Percentiles rank a stretch among this genome's conserved stretches.
Conservation (phyloP, 2,329 filamentous ascomycete species). For the Tolypocladium amazonense region DNA sequence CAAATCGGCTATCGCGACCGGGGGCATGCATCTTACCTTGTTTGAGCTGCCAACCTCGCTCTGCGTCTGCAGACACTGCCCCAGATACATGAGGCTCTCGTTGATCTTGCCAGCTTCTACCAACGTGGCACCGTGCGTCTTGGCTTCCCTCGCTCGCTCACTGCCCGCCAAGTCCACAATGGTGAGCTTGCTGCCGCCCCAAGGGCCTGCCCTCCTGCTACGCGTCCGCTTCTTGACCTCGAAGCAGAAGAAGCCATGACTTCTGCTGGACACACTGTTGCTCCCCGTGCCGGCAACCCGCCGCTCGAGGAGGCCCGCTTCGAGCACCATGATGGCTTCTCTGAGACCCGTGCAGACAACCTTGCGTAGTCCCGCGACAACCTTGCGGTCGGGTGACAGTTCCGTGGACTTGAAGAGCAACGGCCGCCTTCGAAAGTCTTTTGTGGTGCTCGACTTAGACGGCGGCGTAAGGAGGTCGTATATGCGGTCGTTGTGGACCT, state of each 20-base stretch:
- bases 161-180: conserved; percentile 91
- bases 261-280: conserved; percentile 85
- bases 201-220: conserved; percentile 39
- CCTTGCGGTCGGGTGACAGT: conserved; percentile 77
- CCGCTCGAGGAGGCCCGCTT: conserved; percentile 78
- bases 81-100: conserved; percentile 94
- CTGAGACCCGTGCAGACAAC: conserved; percentile 72
- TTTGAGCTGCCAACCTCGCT: conserved; percentile 63
- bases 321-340: conserved; percentile 81
- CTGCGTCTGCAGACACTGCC: conserved; percentile 93
- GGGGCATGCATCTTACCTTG: conserved; percentile 44
- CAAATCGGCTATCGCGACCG: background rate
- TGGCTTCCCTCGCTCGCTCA: conserved; percentile 84
- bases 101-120: conserved; percentile 98
- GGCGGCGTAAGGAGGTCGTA: conserved; percentile 76
- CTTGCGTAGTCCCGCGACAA: conserved; percentile 86
- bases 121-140: conserved; percentile 84
- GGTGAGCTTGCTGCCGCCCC: conserved; percentile 71
- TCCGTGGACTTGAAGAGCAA: conserved; percentile 91
- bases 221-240: conserved; percentile 75
- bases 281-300: conserved; percentile 83
- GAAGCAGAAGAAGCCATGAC: conserved; percentile 92
- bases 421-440: conserved; percentile 64
- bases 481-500: conserved; percentile 97
- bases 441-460: conserved; percentile 48